Percentiles rank a stretch among this genome's conserved stretches.
phyloP scores from a whole-genome alignment of 2,329 filamentous ascomycete species.

The Rachicladosporium sp. region DNA sequence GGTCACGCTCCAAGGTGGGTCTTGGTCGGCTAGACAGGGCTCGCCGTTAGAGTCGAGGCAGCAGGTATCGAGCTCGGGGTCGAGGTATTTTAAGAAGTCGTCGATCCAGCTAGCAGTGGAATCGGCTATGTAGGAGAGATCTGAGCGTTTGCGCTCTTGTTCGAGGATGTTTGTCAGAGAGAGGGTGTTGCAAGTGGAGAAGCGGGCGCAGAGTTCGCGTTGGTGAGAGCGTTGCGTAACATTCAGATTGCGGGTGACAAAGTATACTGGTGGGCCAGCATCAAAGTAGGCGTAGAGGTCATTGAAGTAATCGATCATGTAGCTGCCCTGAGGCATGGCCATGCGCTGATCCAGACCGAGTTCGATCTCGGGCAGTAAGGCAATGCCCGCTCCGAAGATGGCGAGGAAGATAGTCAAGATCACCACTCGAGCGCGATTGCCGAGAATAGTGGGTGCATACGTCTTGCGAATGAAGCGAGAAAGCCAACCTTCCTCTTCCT shows the following conservation, averaged over 20 bases:
- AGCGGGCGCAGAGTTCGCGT: conserved; percentile 78
- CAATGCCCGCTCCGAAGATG: conserved; percentile 72
- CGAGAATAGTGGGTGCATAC: conserved; percentile 73
- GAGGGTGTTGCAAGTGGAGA: conserved; percentile 72
- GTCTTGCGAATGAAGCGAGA: conserved; percentile 81
- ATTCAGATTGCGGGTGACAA: conserved; percentile 75
- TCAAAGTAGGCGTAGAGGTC: conserved; percentile 89
- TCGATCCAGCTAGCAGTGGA: conserved; percentile 93
- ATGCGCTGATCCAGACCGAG: conserved; percentile 90
- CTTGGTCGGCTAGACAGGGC: conserved; percentile 61
- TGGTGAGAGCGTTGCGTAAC: conserved; percentile 64
- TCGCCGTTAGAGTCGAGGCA: conserved; percentile 50
- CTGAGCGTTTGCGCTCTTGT: conserved; percentile 79
- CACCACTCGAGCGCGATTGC: conserved; percentile 63
- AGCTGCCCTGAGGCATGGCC: conserved; percentile 85
- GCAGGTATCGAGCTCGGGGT: conserved; percentile 63
- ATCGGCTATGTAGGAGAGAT: conserved; percentile 77
- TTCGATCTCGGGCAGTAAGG: conserved; percentile 73
- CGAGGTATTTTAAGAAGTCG: conserved; percentile 94
- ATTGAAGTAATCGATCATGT: conserved; percentile 92
- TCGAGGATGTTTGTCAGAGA: conserved; percentile 86
- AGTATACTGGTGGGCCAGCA: conserved; percentile 87
- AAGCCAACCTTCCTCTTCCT: conserved; percentile 72
- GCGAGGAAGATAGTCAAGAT: conserved; percentile 76
- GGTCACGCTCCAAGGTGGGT: conserved; percentile 79